Conservation (phyloP, 2,329 filamentous ascomycete species). For the Penicillium polonicum region DNA sequence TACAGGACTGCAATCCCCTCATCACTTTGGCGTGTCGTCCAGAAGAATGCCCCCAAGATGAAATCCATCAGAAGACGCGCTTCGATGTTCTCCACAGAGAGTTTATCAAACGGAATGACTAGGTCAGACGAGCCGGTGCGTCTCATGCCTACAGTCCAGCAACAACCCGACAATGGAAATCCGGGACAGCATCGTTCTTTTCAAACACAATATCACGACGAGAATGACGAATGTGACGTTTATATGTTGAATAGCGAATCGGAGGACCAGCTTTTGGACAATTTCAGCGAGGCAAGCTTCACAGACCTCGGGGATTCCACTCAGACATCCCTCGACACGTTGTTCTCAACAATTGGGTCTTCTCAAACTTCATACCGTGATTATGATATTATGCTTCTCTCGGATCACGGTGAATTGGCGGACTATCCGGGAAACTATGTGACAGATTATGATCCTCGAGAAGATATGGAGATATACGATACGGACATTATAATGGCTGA, state of each 20-base stretch:
- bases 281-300: conserved; percentile 13
- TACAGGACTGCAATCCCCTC: conserved; percentile 26
- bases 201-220: too few species aligned
- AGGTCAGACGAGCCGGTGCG: not conserved
- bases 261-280: conserved; percentile 11
- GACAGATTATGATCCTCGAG: not conserved
- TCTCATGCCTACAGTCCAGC: not conserved
- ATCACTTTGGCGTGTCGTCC: conserved; percentile 36
- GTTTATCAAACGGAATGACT: not conserved
- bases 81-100: not conserved
- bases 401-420: not conserved
- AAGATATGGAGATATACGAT: not conserved
- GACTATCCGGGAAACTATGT: not conserved
- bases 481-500: conserved; percentile 5
- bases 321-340: conserved; percentile 9
- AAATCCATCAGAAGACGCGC: conserved; percentile 9
- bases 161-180: not conserved
- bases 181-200: not conserved
- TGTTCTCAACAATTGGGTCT: not conserved
- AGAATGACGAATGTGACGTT: not conserved
- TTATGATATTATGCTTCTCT: conserved; percentile 1
- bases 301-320: conserved; percentile 12
- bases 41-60: conserved; percentile 24
- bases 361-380: not conserved
- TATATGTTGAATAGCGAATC: conserved; percentile 1